Evolutionary conservation across 345 rosid species (phyloP), one percentile per base, ranked within the genome.

Genomic region (Eutrema japonicum): DNA sequence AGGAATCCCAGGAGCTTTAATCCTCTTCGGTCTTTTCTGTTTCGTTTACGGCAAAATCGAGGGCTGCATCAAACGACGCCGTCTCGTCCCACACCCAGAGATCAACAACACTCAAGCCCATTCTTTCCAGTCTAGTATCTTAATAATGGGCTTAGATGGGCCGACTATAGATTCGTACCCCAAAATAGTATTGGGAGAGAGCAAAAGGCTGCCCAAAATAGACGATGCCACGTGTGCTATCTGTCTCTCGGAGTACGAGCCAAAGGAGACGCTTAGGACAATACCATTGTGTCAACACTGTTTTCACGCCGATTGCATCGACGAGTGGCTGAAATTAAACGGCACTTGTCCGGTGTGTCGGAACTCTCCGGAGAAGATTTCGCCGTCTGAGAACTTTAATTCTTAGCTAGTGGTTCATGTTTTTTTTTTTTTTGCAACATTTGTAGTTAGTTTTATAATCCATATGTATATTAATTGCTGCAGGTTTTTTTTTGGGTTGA

Each of bases 301-400:
- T 72, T 91, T 87, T 71, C 97, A 84, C 48, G 86, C 82, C 0
- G 77, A 77, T 3, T 85, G 97, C 61, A 74, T 88, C 8, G 84
- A 88, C 55, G 82, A 79, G 66, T 91, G 92, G 92, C 83, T 91
- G 38, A 77, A 68, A 62, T 26, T 76, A 67, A 88, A 87, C 16
- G 83, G 81, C 0, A 75, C 90, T 2, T 87, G 91, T 66, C 92
- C 92, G 0, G 12, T 87, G 26, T 91, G 94, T 66, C 81, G 92
- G 30, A 85, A 88, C 38, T 79, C 80, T 4, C 88, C 83, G 0
- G 85, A 80, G 0, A 4, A 58, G 12, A 12, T 10, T 56, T 58
- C 26, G 8, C 40, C 53, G 9, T 10, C 53, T 68, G 46, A 38
- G 4, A 47, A 48, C 13, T 1, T 55, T 7, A 32, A 46, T 63